Evolutionary conservation across 202 grass and related monocot species (phyloP), one percentile per base, ranked within the genome.

Genomic region (Setaria viridis): DNA sequence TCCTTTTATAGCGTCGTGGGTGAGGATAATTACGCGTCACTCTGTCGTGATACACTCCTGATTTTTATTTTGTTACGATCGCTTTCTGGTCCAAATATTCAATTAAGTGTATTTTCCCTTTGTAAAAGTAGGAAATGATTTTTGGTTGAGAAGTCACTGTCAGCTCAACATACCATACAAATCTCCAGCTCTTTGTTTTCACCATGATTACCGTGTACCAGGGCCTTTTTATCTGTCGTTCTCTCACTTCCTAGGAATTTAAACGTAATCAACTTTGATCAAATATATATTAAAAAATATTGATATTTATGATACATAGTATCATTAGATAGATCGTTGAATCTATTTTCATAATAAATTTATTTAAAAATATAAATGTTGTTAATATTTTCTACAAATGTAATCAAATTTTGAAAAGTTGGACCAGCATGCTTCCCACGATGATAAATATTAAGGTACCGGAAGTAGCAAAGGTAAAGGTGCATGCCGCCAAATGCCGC

Each of bases 61-160:
- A 53, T 83, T 49, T 67, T 75, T 25, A 25, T 46, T 81, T 48
- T 13, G 5, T 51, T 63, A 67, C 30, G 34, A 9, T 84, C 21
- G 0, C 6, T 72, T 79, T 63, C 51, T 48, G 58, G n/a, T 79
- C 46, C 29, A 74, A 50, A 59, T 84, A 79, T 66, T 5, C 30
- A 83, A 72, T 20, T 42, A 64, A 43, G n/a, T 69, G 9, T 20
- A 25, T 41, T 33, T 20, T 15, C 16, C 15, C 49, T 59, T 11
- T 51, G 11, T 32, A 74, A 80, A 82, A 67, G 0, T 60, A 67
- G 15, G 17, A 11, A 49, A 49, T 13, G 5, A 11, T 4, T 11
- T 57, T 67, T 32, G 50, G 29, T 25, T 54, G 51, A 79, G 0
- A 74, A 74, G 68, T 68, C 64, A 63, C 68, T 49, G 20, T 55